phyloP scores from a whole-genome alignment of 1,284 basidiomycete species.

The Cystobasidium slooffiae region DNA sequence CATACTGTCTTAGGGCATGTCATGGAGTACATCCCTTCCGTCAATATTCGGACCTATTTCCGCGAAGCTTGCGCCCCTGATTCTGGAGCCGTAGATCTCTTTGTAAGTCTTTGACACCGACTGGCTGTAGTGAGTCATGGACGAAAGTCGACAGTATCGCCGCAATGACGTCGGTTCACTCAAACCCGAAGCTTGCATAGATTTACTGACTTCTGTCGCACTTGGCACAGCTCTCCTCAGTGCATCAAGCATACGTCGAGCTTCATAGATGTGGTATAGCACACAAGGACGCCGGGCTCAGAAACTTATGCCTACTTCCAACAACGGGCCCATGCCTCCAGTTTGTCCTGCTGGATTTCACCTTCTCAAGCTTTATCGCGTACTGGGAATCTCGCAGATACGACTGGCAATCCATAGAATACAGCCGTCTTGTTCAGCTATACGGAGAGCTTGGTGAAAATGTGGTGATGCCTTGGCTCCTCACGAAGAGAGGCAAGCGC shows the following conservation, averaged over 20 bases:
- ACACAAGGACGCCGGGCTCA: neutral
- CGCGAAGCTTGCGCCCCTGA: neutral
- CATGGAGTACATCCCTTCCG: conserved; percentile 4
- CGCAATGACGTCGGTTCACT: no score
- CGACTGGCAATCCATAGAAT: neutral
- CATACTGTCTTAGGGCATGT: neutral
- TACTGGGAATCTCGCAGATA: no score
- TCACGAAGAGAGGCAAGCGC: neutral
- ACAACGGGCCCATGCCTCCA: neutral
- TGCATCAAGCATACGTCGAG: neutral
- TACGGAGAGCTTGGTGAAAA: neutral
- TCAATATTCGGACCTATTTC: neutral
- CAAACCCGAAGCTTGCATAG: no score
- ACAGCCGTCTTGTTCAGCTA: neutral
- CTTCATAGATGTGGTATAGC: neutral
- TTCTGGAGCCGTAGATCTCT: neutral
- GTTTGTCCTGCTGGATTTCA: neutral
- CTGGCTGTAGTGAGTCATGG: neutral
- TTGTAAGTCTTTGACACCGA: neutral
- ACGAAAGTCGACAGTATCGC: no score
- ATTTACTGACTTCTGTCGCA: neutral
- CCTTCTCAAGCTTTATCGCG: neutral
- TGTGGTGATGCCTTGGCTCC: neutral
- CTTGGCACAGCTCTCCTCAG: no score
- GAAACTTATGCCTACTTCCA: neutral